Conservation (phyloP, 352 stramenopile species). For the Phytopythium mirpurense region DNA sequence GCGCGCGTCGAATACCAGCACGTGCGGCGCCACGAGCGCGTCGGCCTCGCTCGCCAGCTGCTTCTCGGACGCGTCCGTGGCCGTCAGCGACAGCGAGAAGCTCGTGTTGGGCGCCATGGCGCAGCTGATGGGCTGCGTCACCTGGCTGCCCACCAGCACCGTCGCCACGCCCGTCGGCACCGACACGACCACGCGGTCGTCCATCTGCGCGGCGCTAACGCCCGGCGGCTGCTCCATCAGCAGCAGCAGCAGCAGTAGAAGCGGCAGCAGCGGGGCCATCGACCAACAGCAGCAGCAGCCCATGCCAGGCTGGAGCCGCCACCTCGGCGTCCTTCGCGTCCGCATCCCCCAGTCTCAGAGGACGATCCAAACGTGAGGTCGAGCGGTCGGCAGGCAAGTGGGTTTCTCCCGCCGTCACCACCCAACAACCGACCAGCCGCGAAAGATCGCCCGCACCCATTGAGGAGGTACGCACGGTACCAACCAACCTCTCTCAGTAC, state of each 20-base stretch:
- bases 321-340: too few species aligned
- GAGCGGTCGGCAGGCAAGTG: too few species aligned
- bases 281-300: too few species aligned
- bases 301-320: too few species aligned
- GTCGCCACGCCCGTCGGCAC: slow-evolving; percentile 51
- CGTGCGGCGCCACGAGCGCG: slow-evolving; percentile 27
- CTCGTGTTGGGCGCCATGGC: slow-evolving; percentile 29
- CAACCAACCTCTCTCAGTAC: too few species aligned
- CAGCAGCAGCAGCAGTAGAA: slow-evolving; percentile 6
- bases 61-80: slow-evolving; percentile 37
- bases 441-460: too few species aligned
- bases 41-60: slow-evolving; percentile 9
- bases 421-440: too few species aligned
- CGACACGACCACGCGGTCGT: slow-evolving; percentile 26
- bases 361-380: too few species aligned
- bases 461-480: too few species aligned
- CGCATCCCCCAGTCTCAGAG: too few species aligned
- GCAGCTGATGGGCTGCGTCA: slow-evolving; percentile 41
- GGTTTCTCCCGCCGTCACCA: too few species aligned
- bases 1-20: slow-evolving; percentile 26
- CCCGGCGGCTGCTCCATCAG: not conserved
- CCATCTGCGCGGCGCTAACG: slow-evolving; percentile 1
- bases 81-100: slow-evolving; percentile 39
- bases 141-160: slow-evolving; percentile 26
- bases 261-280: not conserved